Conservation (phyloP, 108 stramenopile genomes). For the Nannochloropsis granulata region DNA sequence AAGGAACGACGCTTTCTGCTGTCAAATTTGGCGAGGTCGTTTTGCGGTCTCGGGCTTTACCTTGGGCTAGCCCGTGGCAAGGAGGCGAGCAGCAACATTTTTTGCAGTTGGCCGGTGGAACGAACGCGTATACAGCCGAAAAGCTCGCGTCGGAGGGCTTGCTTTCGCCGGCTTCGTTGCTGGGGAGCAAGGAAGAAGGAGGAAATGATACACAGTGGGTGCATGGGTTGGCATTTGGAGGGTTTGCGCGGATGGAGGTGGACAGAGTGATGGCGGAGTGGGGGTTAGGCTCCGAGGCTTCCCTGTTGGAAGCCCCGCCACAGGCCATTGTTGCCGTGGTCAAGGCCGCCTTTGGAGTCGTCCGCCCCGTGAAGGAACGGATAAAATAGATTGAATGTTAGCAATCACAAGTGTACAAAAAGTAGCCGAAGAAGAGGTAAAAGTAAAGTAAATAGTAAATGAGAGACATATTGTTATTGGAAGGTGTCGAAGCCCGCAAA, state of each 20-base stretch:
- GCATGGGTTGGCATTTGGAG: not conserved
- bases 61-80: not conserved
- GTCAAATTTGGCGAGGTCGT: slow-evolving; percentile 23
- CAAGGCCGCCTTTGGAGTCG: not conserved
- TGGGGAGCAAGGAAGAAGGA: not conserved
- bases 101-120: slow-evolving; percentile 33
- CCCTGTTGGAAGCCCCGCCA: not conserved
- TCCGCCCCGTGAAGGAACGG: not conserved
- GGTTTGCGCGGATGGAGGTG: not conserved
- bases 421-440: no score
- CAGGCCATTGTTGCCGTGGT: not conserved
- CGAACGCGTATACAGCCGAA: slow-evolving; percentile 22
- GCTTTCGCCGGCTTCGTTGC: not conserved
- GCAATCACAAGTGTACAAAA: no score
- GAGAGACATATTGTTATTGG: no score
- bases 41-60: not conserved
- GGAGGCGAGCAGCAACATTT: slow-evolving; percentile 29
- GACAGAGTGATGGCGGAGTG: not conserved
- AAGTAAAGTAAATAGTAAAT: no score
- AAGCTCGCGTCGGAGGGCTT: slow-evolving; percentile 18
- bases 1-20: slow-evolving; percentile 18
- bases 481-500: no score
- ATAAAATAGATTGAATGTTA: no score
- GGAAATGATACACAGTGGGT: not conserved
- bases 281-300: not conserved